Evolutionary conservation across 805 yeast genomes (phyloP).

Genomic region (Brettanomyces sp.): DNA sequence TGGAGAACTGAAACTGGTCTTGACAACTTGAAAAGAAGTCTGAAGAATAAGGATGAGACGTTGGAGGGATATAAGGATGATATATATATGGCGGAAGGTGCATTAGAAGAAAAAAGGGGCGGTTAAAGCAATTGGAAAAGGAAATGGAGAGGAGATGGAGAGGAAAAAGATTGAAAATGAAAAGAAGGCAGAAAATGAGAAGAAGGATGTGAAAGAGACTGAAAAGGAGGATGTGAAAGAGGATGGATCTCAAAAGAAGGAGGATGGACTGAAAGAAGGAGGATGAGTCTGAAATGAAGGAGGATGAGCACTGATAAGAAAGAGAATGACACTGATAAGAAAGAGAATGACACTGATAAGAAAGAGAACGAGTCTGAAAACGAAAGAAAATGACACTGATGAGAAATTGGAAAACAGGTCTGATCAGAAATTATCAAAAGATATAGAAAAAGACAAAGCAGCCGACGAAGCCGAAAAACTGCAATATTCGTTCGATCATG

Average conservation of each 20-base stretch:
- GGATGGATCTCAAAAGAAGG: background rate
- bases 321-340: background rate
- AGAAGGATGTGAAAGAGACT: background rate
- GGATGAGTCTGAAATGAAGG: background rate
- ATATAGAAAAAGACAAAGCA: too few species aligned
- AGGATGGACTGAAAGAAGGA: background rate
- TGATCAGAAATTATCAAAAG: too few species aligned
- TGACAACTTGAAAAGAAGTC: slow-evolving; percentile 7
- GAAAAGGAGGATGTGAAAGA: background rate
- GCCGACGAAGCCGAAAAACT: too few species aligned
- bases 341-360: background rate
- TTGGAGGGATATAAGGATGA: slow-evolving; percentile 22
- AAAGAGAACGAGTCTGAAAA: too few species aligned
- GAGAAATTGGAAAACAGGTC: too few species aligned
- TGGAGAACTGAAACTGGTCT: slow-evolving; percentile 21
- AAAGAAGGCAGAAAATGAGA: background rate
- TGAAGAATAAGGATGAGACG: slow-evolving; percentile 7
- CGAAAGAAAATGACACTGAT: too few species aligned
- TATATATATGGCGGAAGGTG: slow-evolving; percentile 19
- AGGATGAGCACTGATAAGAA: background rate
- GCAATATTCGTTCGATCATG: too few species aligned
- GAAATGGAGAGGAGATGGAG: background rate
- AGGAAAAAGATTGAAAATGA: background rate
- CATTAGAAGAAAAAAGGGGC: slow-evolving; percentile 4
- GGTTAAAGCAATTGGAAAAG: slow-evolving; percentile 6